Evolutionary conservation across 805 yeast genomes (phyloP).

Genomic region (Torulaspora gathmanii): DNA sequence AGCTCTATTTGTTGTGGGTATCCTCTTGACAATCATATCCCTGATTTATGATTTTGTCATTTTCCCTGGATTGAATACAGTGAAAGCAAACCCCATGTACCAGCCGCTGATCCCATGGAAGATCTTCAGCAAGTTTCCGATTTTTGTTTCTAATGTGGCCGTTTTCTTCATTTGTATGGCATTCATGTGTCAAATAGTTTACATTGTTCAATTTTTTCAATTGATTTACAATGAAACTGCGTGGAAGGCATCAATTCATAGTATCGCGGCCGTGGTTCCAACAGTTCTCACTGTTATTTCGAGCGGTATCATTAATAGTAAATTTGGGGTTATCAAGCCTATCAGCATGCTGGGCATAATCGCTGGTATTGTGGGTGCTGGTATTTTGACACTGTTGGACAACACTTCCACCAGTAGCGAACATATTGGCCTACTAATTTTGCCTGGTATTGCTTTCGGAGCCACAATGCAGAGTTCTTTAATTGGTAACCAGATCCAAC

Average conservation of each 20-base stretch:
- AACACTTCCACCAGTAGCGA: conserved; percentile 28
- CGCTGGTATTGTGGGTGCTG: conserved; percentile 36
- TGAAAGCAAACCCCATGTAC: conserved; percentile 10
- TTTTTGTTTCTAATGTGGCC: conserved; percentile 19
- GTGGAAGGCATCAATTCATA: conserved; percentile 26
- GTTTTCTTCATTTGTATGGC: conserved; percentile 20
- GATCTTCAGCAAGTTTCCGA: conserved; percentile 12
- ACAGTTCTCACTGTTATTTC: conserved; percentile 21
- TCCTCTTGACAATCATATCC: conserved; percentile 40
- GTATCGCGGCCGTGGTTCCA: conserved; percentile 22
- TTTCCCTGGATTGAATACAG: conserved; percentile 14
- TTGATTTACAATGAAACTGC: conserved; percentile 23
- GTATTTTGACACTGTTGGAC: conserved; percentile 32
- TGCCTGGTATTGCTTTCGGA: conserved; percentile 40
- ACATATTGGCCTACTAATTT: conserved; percentile 38
- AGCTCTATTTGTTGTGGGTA: conserved; percentile 42
- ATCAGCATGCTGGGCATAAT: conserved; percentile 32
- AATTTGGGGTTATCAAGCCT: conserved; percentile 37
- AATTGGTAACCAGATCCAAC: conserved; percentile 31
- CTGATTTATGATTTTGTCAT: conserved; percentile 42
- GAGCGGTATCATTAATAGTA: conserved; percentile 34
- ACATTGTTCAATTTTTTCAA: conserved; percentile 29
- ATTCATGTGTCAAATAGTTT: conserved; percentile 23
- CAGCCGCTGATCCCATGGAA: conserved; percentile 23
- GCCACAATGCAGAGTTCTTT: conserved; percentile 34